phyloP scores from a whole-genome alignment of 768 basidiomycete species.

The Gymnopilus junonius region DNA sequence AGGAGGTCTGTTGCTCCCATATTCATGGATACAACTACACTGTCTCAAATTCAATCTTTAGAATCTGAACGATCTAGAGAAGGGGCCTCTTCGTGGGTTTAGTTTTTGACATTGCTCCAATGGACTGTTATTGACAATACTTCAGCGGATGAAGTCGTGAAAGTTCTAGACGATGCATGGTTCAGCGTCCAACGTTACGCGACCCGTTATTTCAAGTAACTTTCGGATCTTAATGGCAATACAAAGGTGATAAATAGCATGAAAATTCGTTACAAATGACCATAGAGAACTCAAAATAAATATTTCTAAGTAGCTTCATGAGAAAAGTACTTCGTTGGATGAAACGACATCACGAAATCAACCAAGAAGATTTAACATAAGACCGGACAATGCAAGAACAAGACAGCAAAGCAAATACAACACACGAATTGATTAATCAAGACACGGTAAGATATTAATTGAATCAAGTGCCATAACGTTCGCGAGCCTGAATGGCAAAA shows the following conservation, averaged over 20 bases:
- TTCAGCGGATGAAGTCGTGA: conserved; percentile 53
- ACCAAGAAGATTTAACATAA: not conserved
- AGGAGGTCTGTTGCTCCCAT: conserved; percentile 37
- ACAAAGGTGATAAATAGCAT: no score
- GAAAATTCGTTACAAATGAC: not conserved
- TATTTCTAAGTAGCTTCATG: not conserved
- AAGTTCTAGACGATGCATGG: conserved; percentile 58
- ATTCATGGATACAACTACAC: not conserved
- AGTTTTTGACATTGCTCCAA: not conserved
- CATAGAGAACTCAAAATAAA: not conserved
- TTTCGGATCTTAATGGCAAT: no score
- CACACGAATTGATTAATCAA: not conserved
- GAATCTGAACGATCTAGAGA: conserved; percentile 57
- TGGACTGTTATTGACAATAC: not conserved
- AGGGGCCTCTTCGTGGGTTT: conserved; percentile 55
- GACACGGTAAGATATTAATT: no score
- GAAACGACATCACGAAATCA: not conserved
- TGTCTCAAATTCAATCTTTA: conserved; percentile 17
- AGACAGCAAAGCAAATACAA: not conserved
- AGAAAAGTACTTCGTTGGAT: not conserved
- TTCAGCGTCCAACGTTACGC: conserved; percentile 42
- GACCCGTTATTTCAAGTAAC: conserved; percentile 38
- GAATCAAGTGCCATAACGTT: conserved; percentile 40
- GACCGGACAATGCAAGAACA: not conserved
- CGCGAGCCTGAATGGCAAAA: conserved; percentile 37